Base-by-base conservation (phyloP, 2,329 filamentous ascomycete species). In the Thielaviopsis euricoi region DNA sequence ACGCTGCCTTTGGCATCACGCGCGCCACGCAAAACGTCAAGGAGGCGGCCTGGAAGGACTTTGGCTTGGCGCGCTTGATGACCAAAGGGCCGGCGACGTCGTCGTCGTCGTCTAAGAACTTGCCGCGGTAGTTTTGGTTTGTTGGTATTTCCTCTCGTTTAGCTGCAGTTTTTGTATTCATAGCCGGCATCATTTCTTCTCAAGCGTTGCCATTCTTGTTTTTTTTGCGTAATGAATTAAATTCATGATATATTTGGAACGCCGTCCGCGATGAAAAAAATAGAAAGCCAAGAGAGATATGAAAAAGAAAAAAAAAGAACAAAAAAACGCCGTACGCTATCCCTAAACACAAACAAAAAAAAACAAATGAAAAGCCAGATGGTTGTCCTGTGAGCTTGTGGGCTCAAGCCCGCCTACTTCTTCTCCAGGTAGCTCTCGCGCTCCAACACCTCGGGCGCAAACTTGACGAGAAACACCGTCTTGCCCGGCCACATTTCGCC, bases 391-490 rank as follows among this genome's bases (percentile, higher is more conserved):
- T n/a, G n/a, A n/a, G n/a, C n/a, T n/a, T n/a, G n/a, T n/a, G n/a
- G n/a, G n/a, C n/a, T n/a, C n/a, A n/a, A n/a, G n/a, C n/a, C n/a
- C n/a, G 29, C n/a, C 56, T 62, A 76, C 57, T 66, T 71, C 71
- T 85, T 82, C 60, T 82, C 85, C 64, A 95, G 69, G 65, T 89
- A 86, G 61, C 84, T 84, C 76, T 98, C 93, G 68, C 93, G 77
- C 74, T 97, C 91, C 69, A 97, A 75, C 49, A 97, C 91, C 69
- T 89, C 87, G n/a, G 83, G 77, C 63, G 87, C 83, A 68, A 98
- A 98, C 71, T 91, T 89, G 67, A 98, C 83, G 69, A 98, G 71
- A 68, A 96, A 98, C 33, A 98, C 90, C 50, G 93, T 98, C 75
- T 93, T 88, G 37, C 87, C 88, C 0, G 93, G 93, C 90, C 91